Conservation (phyloP, 2,329 filamentous ascomycete genomes). For the Fusarium sp. region DNA sequence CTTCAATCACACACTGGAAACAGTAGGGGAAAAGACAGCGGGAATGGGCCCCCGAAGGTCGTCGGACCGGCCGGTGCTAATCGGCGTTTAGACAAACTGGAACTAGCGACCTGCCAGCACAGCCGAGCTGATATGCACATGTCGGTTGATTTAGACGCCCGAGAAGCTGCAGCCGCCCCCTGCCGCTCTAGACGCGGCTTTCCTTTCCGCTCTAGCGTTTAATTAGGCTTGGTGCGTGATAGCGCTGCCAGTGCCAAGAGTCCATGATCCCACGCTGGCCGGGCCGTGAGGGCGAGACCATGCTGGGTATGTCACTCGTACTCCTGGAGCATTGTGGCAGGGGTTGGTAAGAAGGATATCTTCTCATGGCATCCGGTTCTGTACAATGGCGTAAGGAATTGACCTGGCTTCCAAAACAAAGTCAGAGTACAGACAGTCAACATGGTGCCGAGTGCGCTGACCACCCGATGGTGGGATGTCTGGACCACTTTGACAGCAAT, state of each 20-base stretch:
- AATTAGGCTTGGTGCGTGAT: neutral
- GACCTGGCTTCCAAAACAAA: neutral
- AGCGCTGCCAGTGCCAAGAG: neutral
- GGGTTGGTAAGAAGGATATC: neutral
- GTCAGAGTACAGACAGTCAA: neutral
- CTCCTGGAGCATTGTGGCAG: neutral
- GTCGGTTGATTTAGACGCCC: neutral
- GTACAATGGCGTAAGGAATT: neutral
- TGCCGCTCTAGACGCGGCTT: neutral
- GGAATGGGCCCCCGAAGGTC: neutral
- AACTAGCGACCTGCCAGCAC: neutral
- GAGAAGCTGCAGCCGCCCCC: neutral
- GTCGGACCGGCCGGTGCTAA: neutral
- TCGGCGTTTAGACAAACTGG: neutral
- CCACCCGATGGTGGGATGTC: neutral
- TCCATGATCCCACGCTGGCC: neutral
- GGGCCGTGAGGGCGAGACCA: neutral
- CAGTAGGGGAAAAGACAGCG: neutral
- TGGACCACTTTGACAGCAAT: neutral
- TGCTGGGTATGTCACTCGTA: neutral
- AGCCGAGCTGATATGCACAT: neutral
- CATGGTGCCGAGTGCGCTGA: neutral
- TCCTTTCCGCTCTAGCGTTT: neutral
- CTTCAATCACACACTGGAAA: neutral
- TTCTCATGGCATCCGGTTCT: neutral